phyloP scores from a whole-genome alignment of 2,329 filamentous ascomycete species.

The Colletotrichum viniferum region DNA sequence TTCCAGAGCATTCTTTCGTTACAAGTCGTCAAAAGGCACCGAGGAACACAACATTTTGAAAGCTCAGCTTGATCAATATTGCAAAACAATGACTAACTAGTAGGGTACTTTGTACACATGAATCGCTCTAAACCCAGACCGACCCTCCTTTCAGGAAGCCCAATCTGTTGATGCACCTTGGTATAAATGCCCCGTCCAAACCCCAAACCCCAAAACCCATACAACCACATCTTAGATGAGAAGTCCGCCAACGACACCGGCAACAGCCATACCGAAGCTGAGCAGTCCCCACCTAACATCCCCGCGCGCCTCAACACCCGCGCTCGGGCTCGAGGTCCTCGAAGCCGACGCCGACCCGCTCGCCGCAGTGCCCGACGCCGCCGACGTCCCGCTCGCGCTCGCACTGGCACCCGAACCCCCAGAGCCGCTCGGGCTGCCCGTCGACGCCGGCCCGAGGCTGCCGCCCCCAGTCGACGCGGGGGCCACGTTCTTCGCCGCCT shows the following conservation, averaged over 20 bases:
- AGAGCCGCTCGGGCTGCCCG: neutral
- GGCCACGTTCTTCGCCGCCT: conserved; percentile 13
- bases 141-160: neutral
- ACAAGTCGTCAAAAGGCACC: neutral
- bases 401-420: neutral
- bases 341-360: neutral
- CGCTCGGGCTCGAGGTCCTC: neutral
- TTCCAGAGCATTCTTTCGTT: too few relatives aligned
- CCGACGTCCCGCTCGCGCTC: neutral
- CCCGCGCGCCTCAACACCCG: conserved; percentile 13
- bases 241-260: conserved; percentile 13
- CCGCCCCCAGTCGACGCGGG: conserved; percentile 17
- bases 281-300: conserved; percentile 15
- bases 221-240: neutral
- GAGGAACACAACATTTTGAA: neutral
- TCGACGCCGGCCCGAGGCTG: conserved; percentile 6
- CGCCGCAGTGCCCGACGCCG: neutral
- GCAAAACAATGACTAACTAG: neutral
- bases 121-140: conserved; percentile 1
- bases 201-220: neutral
- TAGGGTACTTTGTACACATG: neutral
- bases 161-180: neutral
- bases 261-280: conserved; percentile 13
- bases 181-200: neutral
- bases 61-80: neutral